phyloP scores from a whole-genome alignment of 148 eudicot genomes.

The Chenopodium formosanum region DNA sequence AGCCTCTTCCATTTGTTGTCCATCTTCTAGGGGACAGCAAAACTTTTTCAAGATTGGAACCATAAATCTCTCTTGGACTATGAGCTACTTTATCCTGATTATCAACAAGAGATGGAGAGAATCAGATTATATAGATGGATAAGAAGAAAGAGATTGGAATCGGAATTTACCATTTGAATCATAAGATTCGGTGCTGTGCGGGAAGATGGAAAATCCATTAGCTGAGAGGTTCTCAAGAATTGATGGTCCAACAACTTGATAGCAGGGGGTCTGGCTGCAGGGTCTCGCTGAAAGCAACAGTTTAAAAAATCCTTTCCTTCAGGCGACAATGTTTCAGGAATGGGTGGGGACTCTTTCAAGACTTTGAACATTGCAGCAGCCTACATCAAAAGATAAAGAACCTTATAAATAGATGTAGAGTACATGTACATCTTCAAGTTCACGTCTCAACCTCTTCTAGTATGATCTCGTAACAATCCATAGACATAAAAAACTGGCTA shows the following conservation, averaged over 20 bases:
- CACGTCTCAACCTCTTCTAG: not conserved
- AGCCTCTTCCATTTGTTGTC: slow-evolving; percentile 30
- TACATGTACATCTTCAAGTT: not conserved
- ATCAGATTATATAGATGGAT: not conserved
- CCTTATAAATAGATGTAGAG: slow-evolving; percentile 3
- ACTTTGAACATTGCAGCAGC: slow-evolving; percentile 98
- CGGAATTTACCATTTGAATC: slow-evolving; percentile 9
- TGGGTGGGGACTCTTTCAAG: slow-evolving; percentile 73
- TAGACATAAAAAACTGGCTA: not conserved
- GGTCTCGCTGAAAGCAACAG: slow-evolving; percentile 80
- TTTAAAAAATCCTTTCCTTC: slow-evolving; percentile 85
- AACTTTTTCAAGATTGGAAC: slow-evolving; percentile 31
- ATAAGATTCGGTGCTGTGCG: slow-evolving; percentile 16
- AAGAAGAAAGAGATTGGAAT: not conserved
- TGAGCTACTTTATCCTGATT: slow-evolving; percentile 44
- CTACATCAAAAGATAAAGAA: slow-evolving; percentile 35
- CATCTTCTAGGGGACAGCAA: slow-evolving; percentile 29
- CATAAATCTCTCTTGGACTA: slow-evolving; percentile 34
- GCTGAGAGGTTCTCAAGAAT: slow-evolving; percentile 57
- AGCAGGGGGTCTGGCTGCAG: slow-evolving; percentile 86
- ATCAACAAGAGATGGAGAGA: not conserved
- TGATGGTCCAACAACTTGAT: slow-evolving; percentile 70
- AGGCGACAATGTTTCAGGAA: slow-evolving; percentile 73
- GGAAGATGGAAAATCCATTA: slow-evolving; percentile 36
- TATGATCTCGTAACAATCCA: not conserved